A percentile compares a stretch with the other conserved stretches of the same genome.
These are phyloP conservation scores for Aphanomyces euteiches DNA, from an alignment of 352 stramenopile species.

Conservation along the genomic window DNA sequence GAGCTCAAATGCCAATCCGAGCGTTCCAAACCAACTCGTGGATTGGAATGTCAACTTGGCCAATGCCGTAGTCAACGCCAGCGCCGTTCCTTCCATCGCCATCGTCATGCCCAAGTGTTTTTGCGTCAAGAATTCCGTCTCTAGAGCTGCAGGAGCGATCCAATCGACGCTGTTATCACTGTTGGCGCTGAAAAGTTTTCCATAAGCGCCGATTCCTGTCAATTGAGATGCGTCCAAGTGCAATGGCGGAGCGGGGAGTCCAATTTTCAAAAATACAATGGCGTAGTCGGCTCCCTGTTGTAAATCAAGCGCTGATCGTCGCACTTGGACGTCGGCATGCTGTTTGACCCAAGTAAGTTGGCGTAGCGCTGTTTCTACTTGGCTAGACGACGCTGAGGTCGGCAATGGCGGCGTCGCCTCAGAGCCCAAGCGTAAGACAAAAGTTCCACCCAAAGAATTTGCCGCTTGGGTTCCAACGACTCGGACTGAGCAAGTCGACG, in stretches of 20 bases:
- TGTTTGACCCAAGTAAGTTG: conserved; percentile 27
- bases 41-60: neutral
- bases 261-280: conserved; percentile 31
- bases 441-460: conserved; percentile 34
- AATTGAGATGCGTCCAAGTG: conserved; percentile 25
- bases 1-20: neutral
- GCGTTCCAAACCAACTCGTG: conserved; percentile 20
- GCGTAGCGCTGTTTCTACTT: conserved; percentile 24
- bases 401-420: conserved; percentile 4
- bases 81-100: neutral
- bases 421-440: conserved; percentile 31
- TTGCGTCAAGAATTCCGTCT: neutral
- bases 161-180: conserved; percentile 11
- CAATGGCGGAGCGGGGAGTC: neutral
- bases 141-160: neutral
- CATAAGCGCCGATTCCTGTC: conserved; percentile 33
- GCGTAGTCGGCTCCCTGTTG: conserved; percentile 26
- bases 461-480: conserved; percentile 12
- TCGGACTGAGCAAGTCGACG: conserved; percentile 16
- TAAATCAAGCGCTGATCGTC: conserved; percentile 13
- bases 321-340: conserved; percentile 24
- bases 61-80: neutral
- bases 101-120: neutral
- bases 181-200: neutral
- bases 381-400: neutral